Evolutionary conservation across 306 rosid species (phyloP).

Genomic region (Purshia tridentata): DNA sequence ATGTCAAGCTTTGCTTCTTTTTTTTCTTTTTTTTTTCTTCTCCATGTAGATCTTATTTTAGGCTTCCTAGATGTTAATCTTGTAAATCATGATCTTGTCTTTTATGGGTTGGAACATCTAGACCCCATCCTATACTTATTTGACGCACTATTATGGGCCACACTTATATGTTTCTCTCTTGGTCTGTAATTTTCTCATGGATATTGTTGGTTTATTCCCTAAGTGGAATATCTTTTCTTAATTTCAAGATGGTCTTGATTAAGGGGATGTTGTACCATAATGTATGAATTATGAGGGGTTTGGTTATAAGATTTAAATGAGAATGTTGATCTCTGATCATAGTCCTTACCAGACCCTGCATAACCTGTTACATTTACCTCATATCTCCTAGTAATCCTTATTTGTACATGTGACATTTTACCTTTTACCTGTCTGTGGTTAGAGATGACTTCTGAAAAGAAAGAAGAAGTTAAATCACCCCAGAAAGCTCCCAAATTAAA

Average conservation of each 20-base stretch:
- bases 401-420: not conserved
- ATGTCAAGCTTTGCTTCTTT: no score
- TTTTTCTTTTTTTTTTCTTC: no score
- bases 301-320: not conserved
- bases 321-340: not conserved
- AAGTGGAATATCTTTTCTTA: no score
- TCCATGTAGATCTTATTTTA: not conserved
- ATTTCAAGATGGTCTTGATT: no score
- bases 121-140: no score
- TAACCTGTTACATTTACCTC: not conserved
- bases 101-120: slow-evolving; percentile 16
- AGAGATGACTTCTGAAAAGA: slow-evolving; percentile 53
- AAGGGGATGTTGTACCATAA: not conserved
- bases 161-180: no score
- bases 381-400: not conserved
- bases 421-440: slow-evolving; percentile 14
- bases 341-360: no score
- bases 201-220: no score
- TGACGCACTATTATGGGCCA: no score
- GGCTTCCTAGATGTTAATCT: slow-evolving; percentile 4
- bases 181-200: not conserved
- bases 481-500: slow-evolving; percentile 63
- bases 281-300: not conserved
- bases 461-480: not conserved
- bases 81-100: slow-evolving; percentile 9